A percentile compares a stretch with the other conserved stretches of the same genome.
Conservation (phyloP, 441 rosid genomes). For the Euphorbia corollata region DNA sequence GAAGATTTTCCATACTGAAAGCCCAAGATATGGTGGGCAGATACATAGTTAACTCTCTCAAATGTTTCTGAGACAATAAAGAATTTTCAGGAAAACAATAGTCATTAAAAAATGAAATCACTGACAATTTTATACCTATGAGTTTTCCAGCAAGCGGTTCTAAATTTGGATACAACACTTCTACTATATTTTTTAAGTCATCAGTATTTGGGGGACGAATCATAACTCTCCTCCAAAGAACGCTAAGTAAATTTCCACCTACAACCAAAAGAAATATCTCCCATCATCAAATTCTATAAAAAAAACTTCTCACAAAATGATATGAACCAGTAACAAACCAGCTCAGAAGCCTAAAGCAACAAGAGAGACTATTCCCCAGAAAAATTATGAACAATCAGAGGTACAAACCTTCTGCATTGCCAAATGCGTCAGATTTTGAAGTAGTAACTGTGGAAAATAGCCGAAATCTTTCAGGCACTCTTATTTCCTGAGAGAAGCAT, state of each 20-base stretch:
- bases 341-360: conserved; percentile 8
- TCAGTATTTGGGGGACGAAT: conserved; percentile 56
- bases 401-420: conserved; percentile 49
- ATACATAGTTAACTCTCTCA: conserved; percentile 42
- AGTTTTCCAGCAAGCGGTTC: conserved; percentile 57
- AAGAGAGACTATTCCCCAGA: neutral
- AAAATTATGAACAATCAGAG: neutral
- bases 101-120: conserved; percentile 14
- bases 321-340: neutral
- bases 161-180: conserved; percentile 62
- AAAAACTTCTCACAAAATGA: neutral
- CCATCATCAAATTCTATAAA: neutral
- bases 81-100: conserved; percentile 13
- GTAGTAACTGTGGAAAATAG: conserved; percentile 82
- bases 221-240: conserved; percentile 85
- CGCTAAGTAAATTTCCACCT: conserved; percentile 69
- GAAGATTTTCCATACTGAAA: conserved; percentile 36
- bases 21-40: conserved; percentile 31
- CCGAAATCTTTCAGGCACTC: conserved; percentile 72
- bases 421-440: conserved; percentile 43
- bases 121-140: conserved; percentile 41
- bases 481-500: conserved; percentile 59
- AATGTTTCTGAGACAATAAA: conserved; percentile 59
- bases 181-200: conserved; percentile 59
- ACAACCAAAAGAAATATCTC: conserved; percentile 19